phyloP scores from a whole-genome alignment of 306 rosid genomes.

The Echinosophora koreensis region DNA sequence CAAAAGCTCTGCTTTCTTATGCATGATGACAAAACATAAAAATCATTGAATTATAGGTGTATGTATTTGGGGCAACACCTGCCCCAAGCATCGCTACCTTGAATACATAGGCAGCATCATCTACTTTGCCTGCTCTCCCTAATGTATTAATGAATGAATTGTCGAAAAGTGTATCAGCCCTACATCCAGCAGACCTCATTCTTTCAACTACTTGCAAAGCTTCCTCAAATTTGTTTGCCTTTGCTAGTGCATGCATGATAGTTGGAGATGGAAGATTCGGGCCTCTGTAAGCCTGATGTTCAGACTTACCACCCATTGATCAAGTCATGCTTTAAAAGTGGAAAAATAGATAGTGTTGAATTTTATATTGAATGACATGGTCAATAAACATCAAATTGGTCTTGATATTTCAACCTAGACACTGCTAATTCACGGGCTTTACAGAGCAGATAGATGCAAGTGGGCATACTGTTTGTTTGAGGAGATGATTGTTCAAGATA shows the following conservation, averaged over 20 bases:
- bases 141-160: slow-evolving; percentile 75
- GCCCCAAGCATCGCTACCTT: slow-evolving; percentile 67
- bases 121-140: slow-evolving; percentile 72
- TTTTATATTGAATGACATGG: slow-evolving; percentile 74
- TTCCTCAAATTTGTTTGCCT: slow-evolving; percentile 68
- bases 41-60: slow-evolving; percentile 84
- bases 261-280: slow-evolving; percentile 73
- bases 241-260: slow-evolving; percentile 69
- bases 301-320: slow-evolving; percentile 86
- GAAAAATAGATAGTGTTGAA: slow-evolving; percentile 54
- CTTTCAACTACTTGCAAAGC: slow-evolving; percentile 66
- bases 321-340: slow-evolving; percentile 74
- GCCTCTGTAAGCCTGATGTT: slow-evolving; percentile 77
- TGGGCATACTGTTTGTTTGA: slow-evolving; percentile 73
- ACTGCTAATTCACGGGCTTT: slow-evolving; percentile 82
- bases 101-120: slow-evolving; percentile 62
- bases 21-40: slow-evolving; percentile 72
- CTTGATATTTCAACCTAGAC: slow-evolving; percentile 82
- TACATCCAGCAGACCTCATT: slow-evolving; percentile 69
- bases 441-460: slow-evolving; percentile 70
- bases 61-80: slow-evolving; percentile 65
- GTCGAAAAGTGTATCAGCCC: slow-evolving; percentile 71
- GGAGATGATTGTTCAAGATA: slow-evolving; percentile 77
- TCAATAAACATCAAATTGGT: slow-evolving; percentile 70
- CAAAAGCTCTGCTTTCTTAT: slow-evolving; percentile 64